These are phyloP conservation scores for Elsinoe fawcettii DNA, from an alignment of 2,329 filamentous ascomycete species.

Conservation along the genomic window DNA sequence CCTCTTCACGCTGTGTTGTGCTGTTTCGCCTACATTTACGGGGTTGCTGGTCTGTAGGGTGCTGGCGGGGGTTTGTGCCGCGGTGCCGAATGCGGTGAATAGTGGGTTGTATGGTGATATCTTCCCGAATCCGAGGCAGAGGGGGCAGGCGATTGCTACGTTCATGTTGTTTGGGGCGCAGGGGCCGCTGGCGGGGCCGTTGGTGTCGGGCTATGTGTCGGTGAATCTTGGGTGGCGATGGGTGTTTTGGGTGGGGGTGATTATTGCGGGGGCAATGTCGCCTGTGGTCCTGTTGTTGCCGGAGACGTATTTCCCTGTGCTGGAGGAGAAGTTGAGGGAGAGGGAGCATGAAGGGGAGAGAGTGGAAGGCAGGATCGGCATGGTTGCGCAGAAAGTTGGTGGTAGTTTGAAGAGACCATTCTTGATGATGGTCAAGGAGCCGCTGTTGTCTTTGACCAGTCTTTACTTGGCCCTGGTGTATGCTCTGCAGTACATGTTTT, in stretches of 20 bases:
- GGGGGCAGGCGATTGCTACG: not conserved
- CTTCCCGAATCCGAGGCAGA: not conserved
- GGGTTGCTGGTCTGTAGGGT: not conserved
- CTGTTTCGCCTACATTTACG: not conserved
- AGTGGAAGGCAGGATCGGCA: not conserved
- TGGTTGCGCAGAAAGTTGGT: not conserved
- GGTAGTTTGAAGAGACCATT: constrained; percentile 20
- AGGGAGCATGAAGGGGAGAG: not conserved
- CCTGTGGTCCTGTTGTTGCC: constrained; percentile 7
- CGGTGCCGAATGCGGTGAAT: not conserved
- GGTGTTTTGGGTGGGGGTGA: constrained; percentile 4
- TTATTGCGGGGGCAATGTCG: not conserved
- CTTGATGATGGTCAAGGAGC: constrained; percentile 25
- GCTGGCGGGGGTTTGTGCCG: not conserved
- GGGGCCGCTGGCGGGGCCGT: not conserved
- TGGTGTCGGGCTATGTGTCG: not conserved
- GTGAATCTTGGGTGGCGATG: not conserved
- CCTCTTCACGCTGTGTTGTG: not conserved
- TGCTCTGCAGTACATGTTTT: constrained; percentile 31
- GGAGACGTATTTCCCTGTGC: constrained; percentile 5
- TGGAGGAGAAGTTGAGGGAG: constrained; percentile 6
- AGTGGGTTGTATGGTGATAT: constrained; percentile 3
- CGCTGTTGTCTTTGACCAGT: constrained; percentile 25
- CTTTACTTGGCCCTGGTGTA: constrained; percentile 27
- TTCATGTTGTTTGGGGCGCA: not conserved